phyloP scores from a whole-genome alignment of 352 stramenopile species.

The Phytophthora litchii region DNA sequence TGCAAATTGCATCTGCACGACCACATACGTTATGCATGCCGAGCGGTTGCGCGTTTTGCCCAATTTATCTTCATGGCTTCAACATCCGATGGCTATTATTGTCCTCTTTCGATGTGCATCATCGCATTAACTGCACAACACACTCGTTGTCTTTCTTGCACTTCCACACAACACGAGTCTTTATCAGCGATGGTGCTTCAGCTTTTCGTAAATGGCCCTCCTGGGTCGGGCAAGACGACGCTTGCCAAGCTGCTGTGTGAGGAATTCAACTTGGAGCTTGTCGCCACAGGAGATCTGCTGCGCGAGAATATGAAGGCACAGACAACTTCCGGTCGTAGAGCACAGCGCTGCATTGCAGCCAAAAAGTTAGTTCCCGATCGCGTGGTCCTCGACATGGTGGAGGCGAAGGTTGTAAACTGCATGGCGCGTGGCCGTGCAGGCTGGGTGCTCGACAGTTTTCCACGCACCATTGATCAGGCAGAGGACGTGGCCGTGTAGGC shows the following conservation, averaged over 20 bases:
- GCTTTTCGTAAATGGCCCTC: constrained; percentile 72
- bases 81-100: constrained; percentile 10
- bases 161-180: constrained; percentile 1
- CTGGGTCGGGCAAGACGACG: constrained; percentile 72
- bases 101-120: not conserved
- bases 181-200: constrained; percentile 67
- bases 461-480: constrained; percentile 7
- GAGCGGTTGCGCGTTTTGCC: not conserved
- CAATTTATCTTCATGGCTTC: constrained; percentile 4
- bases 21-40: too few relatives aligned
- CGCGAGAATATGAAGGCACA: constrained; percentile 71
- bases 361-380: constrained; percentile 74
- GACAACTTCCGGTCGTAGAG: constrained; percentile 56
- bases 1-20: too few relatives aligned
- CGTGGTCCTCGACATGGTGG: constrained; percentile 83
- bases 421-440: constrained; percentile 33
- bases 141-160: constrained; percentile 2
- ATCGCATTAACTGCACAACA: constrained; percentile 1
- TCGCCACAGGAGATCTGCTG: constrained; percentile 73
- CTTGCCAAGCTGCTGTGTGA: constrained; percentile 62
- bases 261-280: constrained; percentile 59
- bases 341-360: constrained; percentile 69
- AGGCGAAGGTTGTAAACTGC: constrained; percentile 54
- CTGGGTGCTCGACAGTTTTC: constrained; percentile 50
- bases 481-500: constrained; percentile 33